phyloP scores from a whole-genome alignment of 2,329 filamentous ascomycete genomes.

The Calonectria ilicicola region DNA sequence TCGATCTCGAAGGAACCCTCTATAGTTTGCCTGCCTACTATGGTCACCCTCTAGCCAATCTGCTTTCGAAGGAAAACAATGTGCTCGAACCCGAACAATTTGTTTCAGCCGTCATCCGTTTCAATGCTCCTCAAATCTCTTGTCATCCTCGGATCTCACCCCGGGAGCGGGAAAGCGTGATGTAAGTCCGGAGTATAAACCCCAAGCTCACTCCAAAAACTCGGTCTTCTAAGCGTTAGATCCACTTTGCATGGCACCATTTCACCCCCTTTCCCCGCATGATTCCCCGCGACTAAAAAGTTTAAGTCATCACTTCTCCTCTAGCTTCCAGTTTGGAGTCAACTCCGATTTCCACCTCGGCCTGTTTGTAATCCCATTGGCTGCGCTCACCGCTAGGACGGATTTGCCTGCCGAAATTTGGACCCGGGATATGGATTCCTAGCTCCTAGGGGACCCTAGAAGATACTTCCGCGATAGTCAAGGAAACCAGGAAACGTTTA shows the following conservation, averaged over 20 bases:
- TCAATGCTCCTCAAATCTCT: not conserved
- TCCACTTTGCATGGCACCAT: not conserved
- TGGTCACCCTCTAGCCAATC: no score
- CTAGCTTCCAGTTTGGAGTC: not conserved
- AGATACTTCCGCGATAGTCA: not conserved
- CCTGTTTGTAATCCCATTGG: not conserved
- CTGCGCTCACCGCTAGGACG: not conserved
- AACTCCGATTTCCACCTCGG: not conserved
- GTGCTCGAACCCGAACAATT: no score
- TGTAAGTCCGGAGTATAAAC: not conserved
- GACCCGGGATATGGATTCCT: not conserved
- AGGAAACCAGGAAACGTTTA: not conserved
- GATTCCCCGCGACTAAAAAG: not conserved
- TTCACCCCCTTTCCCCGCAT: not conserved
- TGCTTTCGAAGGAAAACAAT: not conserved
- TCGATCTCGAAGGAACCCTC: not conserved
- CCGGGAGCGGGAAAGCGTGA: not conserved
- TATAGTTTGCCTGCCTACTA: not conserved
- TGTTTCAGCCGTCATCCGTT: not conserved
- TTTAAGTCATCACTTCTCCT: not conserved
- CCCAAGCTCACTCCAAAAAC: not conserved
- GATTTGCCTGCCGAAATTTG: not conserved
- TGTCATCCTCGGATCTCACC: not conserved
- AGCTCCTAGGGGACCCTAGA: not conserved
- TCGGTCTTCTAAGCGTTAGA: not conserved